A percentile compares a stretch with the other conserved stretches of the same genome.
Evolutionary conservation across 192 early-diverging fungal genomes (phyloP).

Genomic region (Diversispora eburnea): DNA sequence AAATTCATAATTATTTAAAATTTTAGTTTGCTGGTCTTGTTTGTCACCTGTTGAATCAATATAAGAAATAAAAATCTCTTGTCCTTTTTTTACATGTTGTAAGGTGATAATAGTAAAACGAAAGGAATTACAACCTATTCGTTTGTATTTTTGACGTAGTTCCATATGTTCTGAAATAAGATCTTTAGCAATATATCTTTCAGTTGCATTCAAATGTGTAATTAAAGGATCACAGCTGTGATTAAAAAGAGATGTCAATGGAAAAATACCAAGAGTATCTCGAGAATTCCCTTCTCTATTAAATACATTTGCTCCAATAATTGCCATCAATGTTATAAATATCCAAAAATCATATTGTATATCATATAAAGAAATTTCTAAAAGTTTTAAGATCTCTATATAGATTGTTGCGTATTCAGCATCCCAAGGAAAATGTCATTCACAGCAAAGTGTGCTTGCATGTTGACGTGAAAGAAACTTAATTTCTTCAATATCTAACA

Average conservation of each 20-base stretch:
- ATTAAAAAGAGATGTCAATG: slow-evolving; percentile 17
- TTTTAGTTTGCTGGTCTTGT: not conserved
- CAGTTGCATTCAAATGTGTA: not conserved
- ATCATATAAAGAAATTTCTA: slow-evolving; percentile 17
- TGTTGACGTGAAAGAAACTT: slow-evolving; percentile 7
- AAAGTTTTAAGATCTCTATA: slow-evolving; percentile 15
- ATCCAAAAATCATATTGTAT: slow-evolving; percentile 22
- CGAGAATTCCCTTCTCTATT: not conserved
- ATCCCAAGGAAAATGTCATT: slow-evolving; percentile 15
- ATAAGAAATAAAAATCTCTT: slow-evolving; percentile 7
- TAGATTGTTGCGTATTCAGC: slow-evolving; percentile 12
- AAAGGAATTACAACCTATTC: not conserved
- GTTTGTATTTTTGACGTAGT: not conserved
- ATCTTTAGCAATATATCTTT: not conserved
- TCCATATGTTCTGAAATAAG: not conserved
- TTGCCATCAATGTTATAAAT: slow-evolving; percentile 15
- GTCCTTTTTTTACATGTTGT: not conserved
- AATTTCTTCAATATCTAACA: slow-evolving; percentile 18
- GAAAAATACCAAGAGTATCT: slow-evolving; percentile 1
- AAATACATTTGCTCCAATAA: slow-evolving; percentile 8
- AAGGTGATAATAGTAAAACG: not conserved
- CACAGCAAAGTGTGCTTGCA: not conserved
- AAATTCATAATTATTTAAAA: slow-evolving; percentile 2
- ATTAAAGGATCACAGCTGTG: slow-evolving; percentile 8
- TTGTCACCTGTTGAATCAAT: slow-evolving; percentile 11